Evolutionary conservation across 176 grass and related monocot species (phyloP).

Genomic region (Musa itinerans): DNA sequence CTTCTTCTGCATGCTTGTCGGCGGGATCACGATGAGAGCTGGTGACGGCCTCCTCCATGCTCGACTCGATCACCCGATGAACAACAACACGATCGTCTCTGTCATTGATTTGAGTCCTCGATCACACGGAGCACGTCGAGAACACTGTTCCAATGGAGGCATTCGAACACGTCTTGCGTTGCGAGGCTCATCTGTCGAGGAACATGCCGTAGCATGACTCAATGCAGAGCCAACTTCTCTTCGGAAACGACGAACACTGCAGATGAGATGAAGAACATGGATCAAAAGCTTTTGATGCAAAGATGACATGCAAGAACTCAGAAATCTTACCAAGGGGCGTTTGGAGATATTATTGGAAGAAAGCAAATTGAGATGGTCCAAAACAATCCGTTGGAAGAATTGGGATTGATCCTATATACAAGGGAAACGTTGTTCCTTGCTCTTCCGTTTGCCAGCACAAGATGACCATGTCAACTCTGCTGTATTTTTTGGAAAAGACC

Average conservation of each 20-base stretch:
- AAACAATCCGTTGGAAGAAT: not conserved
- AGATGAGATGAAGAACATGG: too few species aligned
- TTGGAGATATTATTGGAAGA: not conserved
- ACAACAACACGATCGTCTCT: not conserved
- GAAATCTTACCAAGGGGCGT: too few species aligned
- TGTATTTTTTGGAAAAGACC: not conserved
- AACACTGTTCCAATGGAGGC: too few species aligned
- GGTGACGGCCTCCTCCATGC: not conserved
- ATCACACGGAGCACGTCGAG: not conserved
- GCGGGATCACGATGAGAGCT: not conserved
- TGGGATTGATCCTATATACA: not conserved
- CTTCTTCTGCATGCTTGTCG: constrained; percentile 34
- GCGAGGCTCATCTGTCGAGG: too few species aligned
- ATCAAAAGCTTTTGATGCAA: too few species aligned
- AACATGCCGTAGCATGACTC: too few species aligned
- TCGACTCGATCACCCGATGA: not conserved
- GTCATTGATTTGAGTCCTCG: not conserved
- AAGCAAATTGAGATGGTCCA: not conserved
- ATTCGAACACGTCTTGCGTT: too few species aligned
- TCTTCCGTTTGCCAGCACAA: not conserved
- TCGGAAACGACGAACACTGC: too few species aligned
- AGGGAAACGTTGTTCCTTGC: not conserved
- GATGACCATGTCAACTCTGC: not conserved
- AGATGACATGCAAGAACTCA: too few species aligned
- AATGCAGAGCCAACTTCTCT: too few species aligned